Evolutionary conservation across 2,329 filamentous ascomycete genomes (phyloP).

Genomic region (Aspergillus udagawae): DNA sequence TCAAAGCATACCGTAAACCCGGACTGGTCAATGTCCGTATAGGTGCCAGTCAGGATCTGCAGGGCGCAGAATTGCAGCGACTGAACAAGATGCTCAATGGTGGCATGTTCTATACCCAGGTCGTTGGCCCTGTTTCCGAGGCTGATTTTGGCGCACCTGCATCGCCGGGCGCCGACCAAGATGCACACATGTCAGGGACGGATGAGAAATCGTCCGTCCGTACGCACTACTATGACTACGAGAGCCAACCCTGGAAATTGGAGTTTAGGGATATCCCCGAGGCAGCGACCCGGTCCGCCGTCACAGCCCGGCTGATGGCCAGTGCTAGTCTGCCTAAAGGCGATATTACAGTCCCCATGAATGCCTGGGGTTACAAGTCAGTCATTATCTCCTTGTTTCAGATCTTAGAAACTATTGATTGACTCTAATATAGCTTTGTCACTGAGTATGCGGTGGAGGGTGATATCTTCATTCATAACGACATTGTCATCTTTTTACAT

Average conservation of each 20-base stretch:
- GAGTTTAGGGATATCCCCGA: slow-evolving; percentile 50
- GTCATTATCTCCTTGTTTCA: slow-evolving; percentile 19
- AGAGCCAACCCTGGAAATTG: slow-evolving; percentile 41
- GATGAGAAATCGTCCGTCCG: slow-evolving; percentile 13
- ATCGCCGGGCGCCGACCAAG: slow-evolving; percentile 20
- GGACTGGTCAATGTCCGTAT: slow-evolving; percentile 36
- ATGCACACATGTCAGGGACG: slow-evolving; percentile 32
- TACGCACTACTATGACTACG: slow-evolving; percentile 27
- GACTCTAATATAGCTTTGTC: slow-evolving; percentile 43
- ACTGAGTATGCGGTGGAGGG: slow-evolving; percentile 56
- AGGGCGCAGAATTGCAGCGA: slow-evolving; percentile 41
- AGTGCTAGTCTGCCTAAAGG: slow-evolving; percentile 47
- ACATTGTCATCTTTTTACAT: slow-evolving; percentile 55
- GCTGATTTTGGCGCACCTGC: slow-evolving; percentile 30
- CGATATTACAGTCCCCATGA: slow-evolving; percentile 49
- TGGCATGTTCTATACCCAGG: slow-evolving; percentile 52
- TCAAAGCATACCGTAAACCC: slow-evolving; percentile 51
- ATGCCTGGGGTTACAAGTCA: slow-evolving; percentile 52
- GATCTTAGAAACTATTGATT: slow-evolving; percentile 7
- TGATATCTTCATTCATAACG: slow-evolving; percentile 55
- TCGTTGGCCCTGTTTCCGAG: slow-evolving; percentile 44
- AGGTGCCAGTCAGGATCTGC: slow-evolving; percentile 44
- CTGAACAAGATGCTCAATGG: slow-evolving; percentile 47
- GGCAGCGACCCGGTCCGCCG: slow-evolving; percentile 49
- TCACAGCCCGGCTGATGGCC: slow-evolving; percentile 51